Conservation (phyloP, 2,329 filamentous ascomycete genomes). For the Calonectria honghensis region DNA sequence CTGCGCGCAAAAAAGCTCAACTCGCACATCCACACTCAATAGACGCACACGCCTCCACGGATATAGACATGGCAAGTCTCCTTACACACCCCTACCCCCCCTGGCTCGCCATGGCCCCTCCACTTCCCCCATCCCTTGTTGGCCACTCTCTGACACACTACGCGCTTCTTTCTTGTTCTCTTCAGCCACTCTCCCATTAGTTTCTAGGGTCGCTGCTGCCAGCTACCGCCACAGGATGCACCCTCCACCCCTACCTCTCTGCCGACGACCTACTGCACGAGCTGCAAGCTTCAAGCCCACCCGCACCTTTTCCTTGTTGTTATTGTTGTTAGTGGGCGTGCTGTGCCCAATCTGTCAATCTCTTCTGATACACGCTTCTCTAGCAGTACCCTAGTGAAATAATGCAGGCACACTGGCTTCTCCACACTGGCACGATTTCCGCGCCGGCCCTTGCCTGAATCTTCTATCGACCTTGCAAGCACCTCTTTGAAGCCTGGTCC, state of each 20-base stretch:
- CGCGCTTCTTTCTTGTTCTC: slow-evolving; percentile 43
- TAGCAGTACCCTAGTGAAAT: slow-evolving; percentile 62
- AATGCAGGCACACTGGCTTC: slow-evolving; percentile 63
- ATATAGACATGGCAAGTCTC: slow-evolving; percentile 29
- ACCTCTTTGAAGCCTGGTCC: slow-evolving; percentile 43
- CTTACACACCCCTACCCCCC: slow-evolving; percentile 47
- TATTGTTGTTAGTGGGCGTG: slow-evolving; percentile 37
- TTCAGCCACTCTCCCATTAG: slow-evolving; percentile 49
- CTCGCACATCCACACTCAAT: slow-evolving; percentile 32
- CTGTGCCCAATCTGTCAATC: slow-evolving; percentile 55
- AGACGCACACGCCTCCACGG: slow-evolving; percentile 39
- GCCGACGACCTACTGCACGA: slow-evolving; percentile 34
- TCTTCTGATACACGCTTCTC: slow-evolving; percentile 66
- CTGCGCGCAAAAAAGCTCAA: slow-evolving; percentile 19
- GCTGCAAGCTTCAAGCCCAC: slow-evolving; percentile 27
- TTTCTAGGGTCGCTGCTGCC: slow-evolving; percentile 36
- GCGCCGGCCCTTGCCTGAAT: slow-evolving; percentile 48
- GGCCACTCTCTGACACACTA: slow-evolving; percentile 48
- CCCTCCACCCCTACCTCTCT: slow-evolving; percentile 25
- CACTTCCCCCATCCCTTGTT: slow-evolving; percentile 54
- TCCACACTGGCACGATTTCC: slow-evolving; percentile 61
- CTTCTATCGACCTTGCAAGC: slow-evolving; percentile 41
- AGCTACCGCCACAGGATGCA: slow-evolving; percentile 32
- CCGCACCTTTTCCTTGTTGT: slow-evolving; percentile 27
- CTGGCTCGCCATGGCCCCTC: slow-evolving; percentile 49